A percentile compares a stretch with the other conserved stretches of the same genome.
Evolutionary conservation across 106 monocot species (phyloP).

Genomic region (Dactylorhiza incarnata): DNA sequence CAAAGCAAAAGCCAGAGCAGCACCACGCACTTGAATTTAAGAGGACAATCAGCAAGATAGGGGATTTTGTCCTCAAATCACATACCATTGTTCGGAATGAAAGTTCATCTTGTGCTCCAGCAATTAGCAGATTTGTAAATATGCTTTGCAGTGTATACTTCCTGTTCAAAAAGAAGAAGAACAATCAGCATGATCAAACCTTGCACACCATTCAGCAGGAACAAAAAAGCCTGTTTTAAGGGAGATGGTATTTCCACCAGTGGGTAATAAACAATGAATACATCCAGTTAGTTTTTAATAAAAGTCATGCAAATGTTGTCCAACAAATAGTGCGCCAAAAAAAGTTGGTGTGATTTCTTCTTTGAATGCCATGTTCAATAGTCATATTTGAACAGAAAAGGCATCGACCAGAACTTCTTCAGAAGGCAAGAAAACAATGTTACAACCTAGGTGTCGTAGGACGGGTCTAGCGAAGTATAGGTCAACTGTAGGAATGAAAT

Average conservation of each 20-base stretch:
- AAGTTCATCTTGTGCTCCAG: conserved; percentile 68
- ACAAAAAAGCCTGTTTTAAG: background rate
- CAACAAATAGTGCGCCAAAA: too few species aligned
- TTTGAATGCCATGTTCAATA: too few species aligned
- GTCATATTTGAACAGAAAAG: too few species aligned
- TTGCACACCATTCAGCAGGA: background rate
- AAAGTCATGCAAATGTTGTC: background rate
- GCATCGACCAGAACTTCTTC: too few species aligned
- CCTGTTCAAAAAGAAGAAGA: conserved; percentile 18
- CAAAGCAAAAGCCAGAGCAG: conserved; percentile 39
- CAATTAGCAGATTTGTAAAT: conserved; percentile 54
- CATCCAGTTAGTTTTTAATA: background rate
- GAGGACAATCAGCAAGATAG: conserved; percentile 62
- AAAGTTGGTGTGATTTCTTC: too few species aligned
- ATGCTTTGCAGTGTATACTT: conserved; percentile 56
- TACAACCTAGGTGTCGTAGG: too few species aligned
- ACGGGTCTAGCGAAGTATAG: too few species aligned
- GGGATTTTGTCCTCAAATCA: conserved; percentile 49
- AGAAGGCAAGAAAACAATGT: too few species aligned
- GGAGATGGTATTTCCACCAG: background rate
- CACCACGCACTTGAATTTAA: conserved; percentile 70
- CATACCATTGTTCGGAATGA: conserved; percentile 54
- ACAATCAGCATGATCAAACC: background rate
- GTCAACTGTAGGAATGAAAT: too few species aligned
- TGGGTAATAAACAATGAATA: background rate